Percentiles rank a stretch among this genome's conserved stretches.
phyloP scores from a whole-genome alignment of 306 rosid genomes.

The Echinosophora koreensis region DNA sequence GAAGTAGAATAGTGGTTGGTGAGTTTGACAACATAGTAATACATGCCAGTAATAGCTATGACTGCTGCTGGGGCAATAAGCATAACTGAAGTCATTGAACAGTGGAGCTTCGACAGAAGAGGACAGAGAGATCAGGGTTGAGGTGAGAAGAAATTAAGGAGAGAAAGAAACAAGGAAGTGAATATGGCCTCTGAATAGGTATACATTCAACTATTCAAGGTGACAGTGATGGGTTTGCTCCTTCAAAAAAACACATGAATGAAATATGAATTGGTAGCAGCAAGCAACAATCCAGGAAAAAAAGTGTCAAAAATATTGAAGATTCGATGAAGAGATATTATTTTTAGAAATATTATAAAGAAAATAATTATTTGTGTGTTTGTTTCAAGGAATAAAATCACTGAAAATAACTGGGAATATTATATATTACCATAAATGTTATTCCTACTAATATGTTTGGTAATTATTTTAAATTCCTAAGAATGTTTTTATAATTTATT shows the following conservation, averaged over 20 bases:
- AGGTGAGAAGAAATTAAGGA: neutral
- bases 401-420: too few species aligned
- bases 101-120: neutral
- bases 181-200: constrained; percentile 2
- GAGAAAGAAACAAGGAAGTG: constrained; percentile 17
- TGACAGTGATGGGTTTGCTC: constrained; percentile 35
- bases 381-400: too few species aligned
- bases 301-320: neutral
- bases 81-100: constrained; percentile 58
- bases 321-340: neutral
- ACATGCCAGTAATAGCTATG: constrained; percentile 50
- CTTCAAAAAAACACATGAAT: neutral
- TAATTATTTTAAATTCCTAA: too few species aligned
- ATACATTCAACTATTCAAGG: constrained; percentile 39
- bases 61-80: constrained; percentile 49
- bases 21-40: constrained; percentile 12
- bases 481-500: too few species aligned
- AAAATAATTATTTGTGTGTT: too few species aligned
- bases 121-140: neutral
- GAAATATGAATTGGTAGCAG: too few species aligned
- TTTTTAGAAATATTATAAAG: neutral
- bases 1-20: neutral
- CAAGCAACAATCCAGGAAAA: neutral
- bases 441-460: too few species aligned
- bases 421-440: too few species aligned